Evolutionary conservation across 495 filamentous ascomycete species (phyloP).

Genomic region (Tuber indicum): DNA sequence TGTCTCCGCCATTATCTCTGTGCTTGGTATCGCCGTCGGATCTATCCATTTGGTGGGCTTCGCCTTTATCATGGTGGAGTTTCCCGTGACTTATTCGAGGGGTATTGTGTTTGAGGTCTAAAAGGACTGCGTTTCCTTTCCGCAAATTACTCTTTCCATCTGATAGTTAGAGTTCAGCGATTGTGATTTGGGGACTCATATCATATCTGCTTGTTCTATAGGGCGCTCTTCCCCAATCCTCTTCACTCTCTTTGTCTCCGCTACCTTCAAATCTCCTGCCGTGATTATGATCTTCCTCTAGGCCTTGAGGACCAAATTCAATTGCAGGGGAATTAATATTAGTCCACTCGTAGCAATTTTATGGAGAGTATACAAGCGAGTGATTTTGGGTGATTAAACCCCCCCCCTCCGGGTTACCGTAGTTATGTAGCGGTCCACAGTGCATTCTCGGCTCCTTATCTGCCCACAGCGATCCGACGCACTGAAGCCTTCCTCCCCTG

Average conservation of each 20-base stretch:
- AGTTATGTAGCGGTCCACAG: too few relatives aligned
- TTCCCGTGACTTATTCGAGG: conserved; percentile 65
- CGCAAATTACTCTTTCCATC: conserved; percentile 78
- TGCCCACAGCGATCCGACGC: too few relatives aligned
- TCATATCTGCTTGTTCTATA: conserved; percentile 72
- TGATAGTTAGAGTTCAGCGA: conserved; percentile 18
- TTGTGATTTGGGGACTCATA: conserved; percentile 12
- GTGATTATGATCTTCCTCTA: conserved; percentile 44
- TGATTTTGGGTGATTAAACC: too few relatives aligned
- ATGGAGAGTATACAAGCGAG: too few relatives aligned
- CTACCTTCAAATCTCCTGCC: conserved; percentile 43
- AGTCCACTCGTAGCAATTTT: too few relatives aligned
- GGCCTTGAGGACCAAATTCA: conserved; percentile 91
- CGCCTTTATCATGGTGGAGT: conserved; percentile 47
- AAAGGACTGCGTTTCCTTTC: conserved; percentile 57
- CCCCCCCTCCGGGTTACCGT: too few relatives aligned
- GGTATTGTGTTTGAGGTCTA: conserved; percentile 77
- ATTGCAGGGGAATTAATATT: background rate
- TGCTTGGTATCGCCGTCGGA: conserved; percentile 26
- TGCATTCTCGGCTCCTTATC: too few relatives aligned
- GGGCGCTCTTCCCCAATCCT: too few relatives aligned
- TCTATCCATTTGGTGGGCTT: conserved; percentile 21
- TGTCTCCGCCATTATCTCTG: conserved; percentile 33
- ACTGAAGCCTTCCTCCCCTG: too few relatives aligned
- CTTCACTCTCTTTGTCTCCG: conserved; percentile 49